Evolutionary conservation across 257 asterid species (phyloP).

Genomic region (Fraxinus cuspidata): DNA sequence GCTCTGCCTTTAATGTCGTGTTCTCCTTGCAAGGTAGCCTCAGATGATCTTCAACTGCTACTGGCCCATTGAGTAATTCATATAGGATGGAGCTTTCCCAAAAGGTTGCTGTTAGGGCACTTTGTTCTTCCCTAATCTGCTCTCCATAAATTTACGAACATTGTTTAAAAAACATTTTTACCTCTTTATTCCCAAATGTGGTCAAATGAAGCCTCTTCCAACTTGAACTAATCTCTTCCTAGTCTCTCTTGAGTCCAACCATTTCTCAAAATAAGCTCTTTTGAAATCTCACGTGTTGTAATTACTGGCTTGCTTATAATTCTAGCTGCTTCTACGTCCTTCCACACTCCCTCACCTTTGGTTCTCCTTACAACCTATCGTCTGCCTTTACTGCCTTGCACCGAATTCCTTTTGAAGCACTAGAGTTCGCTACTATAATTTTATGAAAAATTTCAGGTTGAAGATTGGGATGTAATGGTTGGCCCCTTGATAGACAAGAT

Average conservation of each 20-base stretch:
- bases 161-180: neutral
- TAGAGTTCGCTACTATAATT: constrained; percentile 13
- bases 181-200: neutral
- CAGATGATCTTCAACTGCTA: neutral
- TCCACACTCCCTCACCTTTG: neutral
- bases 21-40: neutral
- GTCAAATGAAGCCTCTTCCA: neutral
- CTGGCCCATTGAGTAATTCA: neutral
- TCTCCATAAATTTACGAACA: neutral
- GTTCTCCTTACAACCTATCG: neutral
- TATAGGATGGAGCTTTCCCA: neutral
- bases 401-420: neutral
- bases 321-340: neutral
- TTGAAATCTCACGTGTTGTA: neutral
- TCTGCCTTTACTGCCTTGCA: neutral
- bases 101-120: neutral
- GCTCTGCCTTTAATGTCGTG: neutral
- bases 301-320: neutral
- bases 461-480: constrained; percentile 64
- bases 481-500: constrained; percentile 74
- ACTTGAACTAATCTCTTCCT: neutral
- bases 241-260: neutral
- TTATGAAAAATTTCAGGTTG: constrained; percentile 53
- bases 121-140: neutral
- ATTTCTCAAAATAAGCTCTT: neutral